Conservation (phyloP, 371 early-diverging fungal genomes). For the Apophysomyces trapeziformis region DNA sequence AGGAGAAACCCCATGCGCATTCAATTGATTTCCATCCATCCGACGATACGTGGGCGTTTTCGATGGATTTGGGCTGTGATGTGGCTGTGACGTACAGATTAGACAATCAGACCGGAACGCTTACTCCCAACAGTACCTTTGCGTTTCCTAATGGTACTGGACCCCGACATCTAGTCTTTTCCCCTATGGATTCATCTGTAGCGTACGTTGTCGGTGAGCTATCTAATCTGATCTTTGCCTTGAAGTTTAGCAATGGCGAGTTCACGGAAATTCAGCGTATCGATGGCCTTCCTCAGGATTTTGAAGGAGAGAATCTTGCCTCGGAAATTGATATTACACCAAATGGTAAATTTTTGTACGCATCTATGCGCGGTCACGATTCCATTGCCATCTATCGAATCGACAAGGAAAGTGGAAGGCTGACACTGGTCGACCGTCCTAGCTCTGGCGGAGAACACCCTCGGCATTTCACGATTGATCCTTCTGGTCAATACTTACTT, state of each 20-base stretch:
- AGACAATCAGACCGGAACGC: slow-evolving; percentile 18
- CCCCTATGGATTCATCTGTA: slow-evolving; percentile 31
- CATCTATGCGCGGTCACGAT: slow-evolving; percentile 47
- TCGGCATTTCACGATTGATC: slow-evolving; percentile 48
- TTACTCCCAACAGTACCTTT: slow-evolving; percentile 21
- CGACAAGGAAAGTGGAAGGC: slow-evolving; percentile 38
- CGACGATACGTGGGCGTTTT: slow-evolving; percentile 11
- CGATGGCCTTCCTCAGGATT: slow-evolving; percentile 35
- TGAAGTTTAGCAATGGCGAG: slow-evolving; percentile 40
- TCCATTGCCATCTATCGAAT: slow-evolving; percentile 37
- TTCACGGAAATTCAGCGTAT: slow-evolving; percentile 39
- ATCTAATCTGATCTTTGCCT: slow-evolving; percentile 37
- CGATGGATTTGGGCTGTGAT: slow-evolving; percentile 36
- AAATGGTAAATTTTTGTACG: slow-evolving; percentile 43
- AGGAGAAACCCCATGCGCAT: slow-evolving; percentile 50
- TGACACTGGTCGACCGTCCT: slow-evolving; percentile 32
- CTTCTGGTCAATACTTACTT: slow-evolving; percentile 42
- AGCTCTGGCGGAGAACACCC: slow-evolving; percentile 45
- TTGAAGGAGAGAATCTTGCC: slow-evolving; percentile 28
- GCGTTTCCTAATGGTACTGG: slow-evolving; percentile 45
- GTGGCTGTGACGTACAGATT: slow-evolving; percentile 32
- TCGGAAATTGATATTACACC: slow-evolving; percentile 48
- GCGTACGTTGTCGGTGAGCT: slow-evolving; percentile 47
- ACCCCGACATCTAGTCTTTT: slow-evolving; percentile 47
- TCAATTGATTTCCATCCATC: slow-evolving; percentile 38